Conservation (phyloP, 495 filamentous ascomycete species). For the Cenococcum geophilum region DNA sequence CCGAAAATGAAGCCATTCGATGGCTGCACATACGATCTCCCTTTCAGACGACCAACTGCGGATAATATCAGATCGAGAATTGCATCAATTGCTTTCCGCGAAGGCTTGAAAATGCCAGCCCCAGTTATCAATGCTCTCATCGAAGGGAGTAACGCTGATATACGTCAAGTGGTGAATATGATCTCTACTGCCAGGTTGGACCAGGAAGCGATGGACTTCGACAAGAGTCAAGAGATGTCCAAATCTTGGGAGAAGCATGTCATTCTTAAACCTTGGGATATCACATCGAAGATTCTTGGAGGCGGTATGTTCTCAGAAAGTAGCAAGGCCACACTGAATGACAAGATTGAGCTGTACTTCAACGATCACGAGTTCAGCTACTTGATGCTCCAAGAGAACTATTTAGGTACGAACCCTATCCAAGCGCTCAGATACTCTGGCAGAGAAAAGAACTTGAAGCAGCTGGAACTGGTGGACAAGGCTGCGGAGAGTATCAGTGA, state of each 20-base stretch:
- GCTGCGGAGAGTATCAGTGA: slow-evolving; percentile 95
- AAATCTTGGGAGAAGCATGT: slow-evolving; percentile 98
- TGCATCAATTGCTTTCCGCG: slow-evolving; percentile 88
- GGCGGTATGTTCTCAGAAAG: slow-evolving; percentile 75
- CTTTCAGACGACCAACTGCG: slow-evolving; percentile 80
- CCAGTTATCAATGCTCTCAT: slow-evolving; percentile 91
- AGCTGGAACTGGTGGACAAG: slow-evolving; percentile 74
- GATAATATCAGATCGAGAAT: slow-evolving; percentile 85
- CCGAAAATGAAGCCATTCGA: slow-evolving; percentile 99
- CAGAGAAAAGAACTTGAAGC: slow-evolving; percentile 66
- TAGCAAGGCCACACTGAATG: slow-evolving; percentile 80
- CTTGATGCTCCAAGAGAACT: slow-evolving; percentile 98
- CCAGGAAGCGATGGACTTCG: slow-evolving; percentile 67
- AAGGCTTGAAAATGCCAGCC: slow-evolving; percentile 76
- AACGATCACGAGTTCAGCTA: slow-evolving; percentile 97
- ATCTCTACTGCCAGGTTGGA: slow-evolving; percentile 87
- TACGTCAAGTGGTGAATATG: slow-evolving; percentile 99
- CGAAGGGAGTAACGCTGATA: slow-evolving; percentile 89
- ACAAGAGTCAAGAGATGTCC: slow-evolving; percentile 82
- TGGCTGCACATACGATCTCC: slow-evolving; percentile 69
- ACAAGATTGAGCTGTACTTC: slow-evolving; percentile 98
- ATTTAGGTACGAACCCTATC: slow-evolving; percentile 72
- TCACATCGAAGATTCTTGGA: slow-evolving; percentile 83
- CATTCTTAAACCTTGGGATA: slow-evolving; percentile 96
- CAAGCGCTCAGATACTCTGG: slow-evolving; percentile 51